These are phyloP conservation scores for Striga hermonthica DNA, from an alignment of 305 asterid species.

Conservation along the genomic window DNA sequence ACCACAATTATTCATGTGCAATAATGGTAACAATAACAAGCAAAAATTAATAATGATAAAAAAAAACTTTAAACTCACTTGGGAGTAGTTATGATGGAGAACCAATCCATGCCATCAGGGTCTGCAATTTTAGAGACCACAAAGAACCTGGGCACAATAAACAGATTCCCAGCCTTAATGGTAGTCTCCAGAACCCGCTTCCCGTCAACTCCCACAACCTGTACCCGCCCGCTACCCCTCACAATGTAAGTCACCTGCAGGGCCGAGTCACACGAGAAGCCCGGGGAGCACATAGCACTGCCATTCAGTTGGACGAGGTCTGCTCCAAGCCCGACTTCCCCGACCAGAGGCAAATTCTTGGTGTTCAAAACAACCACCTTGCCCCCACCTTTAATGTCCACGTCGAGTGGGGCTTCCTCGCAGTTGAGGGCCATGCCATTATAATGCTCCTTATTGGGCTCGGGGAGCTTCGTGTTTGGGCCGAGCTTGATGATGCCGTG, in stretches of 20 bases:
- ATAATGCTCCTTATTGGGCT: slow-evolving; percentile 50
- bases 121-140: slow-evolving; percentile 77
- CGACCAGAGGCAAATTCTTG: slow-evolving; percentile 78
- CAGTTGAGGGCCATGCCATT: slow-evolving; percentile 53
- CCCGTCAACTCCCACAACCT: slow-evolving; percentile 76
- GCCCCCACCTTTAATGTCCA: slow-evolving; percentile 70
- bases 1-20: background rate
- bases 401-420: slow-evolving; percentile 63
- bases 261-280: slow-evolving; percentile 88
- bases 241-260: slow-evolving; percentile 81
- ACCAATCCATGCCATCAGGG: slow-evolving; percentile 81
- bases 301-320: slow-evolving; percentile 74
- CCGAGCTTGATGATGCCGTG: slow-evolving; percentile 44
- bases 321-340: slow-evolving; percentile 71
- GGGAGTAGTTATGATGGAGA: slow-evolving; percentile 89
- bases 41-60: background rate
- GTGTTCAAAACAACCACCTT: slow-evolving; percentile 77
- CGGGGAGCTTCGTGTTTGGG: slow-evolving; percentile 39
- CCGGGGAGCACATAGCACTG: slow-evolving; percentile 86
- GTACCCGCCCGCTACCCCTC: slow-evolving; percentile 74
- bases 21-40: background rate
- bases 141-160: slow-evolving; percentile 79
- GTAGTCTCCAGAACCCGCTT: slow-evolving; percentile 63
- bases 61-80: slow-evolving; percentile 39
- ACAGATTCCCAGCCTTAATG: slow-evolving; percentile 61